Base-by-base conservation (phyloP, 2,329 filamentous ascomycete genomes). In the Ceratocystiopsis minuta region DNA sequence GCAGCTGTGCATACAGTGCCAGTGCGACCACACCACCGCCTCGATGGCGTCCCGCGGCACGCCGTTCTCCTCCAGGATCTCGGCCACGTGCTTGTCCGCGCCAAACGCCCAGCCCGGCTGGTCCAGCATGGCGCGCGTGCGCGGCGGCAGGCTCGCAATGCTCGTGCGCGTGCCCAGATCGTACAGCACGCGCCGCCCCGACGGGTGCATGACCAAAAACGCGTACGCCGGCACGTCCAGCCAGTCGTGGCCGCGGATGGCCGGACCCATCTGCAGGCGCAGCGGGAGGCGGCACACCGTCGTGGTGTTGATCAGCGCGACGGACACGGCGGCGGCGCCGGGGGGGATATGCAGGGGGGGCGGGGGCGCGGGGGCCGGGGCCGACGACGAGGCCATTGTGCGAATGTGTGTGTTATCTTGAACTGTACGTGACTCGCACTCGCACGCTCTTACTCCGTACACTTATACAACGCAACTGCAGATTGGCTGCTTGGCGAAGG, bases 1-100 rank as follows among this genome's bases (percentile, higher is more conserved):
- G n/a, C n/a, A n/a, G n/a, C n/a, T n/a, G n/a, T n/a, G n/a, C 20
- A 15, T 38, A 38, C 37, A 39, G 17, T 39, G 50, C 71, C 66
- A 44, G 58, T 67, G 63, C 41, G 55, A 46, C 45, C 46, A 49
- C 37, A 54, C 45, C 18, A 52, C 41, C 24, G 47, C 48, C 18
- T 53, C 43, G 36, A 54, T 48, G 5, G 14, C 38, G 16, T 4
- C n/a, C 2, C 34, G 34, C 18, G 46, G 37, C 17, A 51, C 28
- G 9, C 45, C 44, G 18, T 42, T 49, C 4, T 44, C 52, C 5
- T 43, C 36, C n/a, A 46, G 37, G 11, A 47, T 39, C 16, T 45
- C 43, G 15, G 36, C 40, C 9, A 41, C 36, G 20, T 43, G 18
- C 33, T 43, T 41, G 14, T 41, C 38, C 1, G 39, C n/a, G 9